A percentile compares a stretch with the other conserved stretches of the same genome.
Evolutionary conservation across 192 early-diverging fungal genomes (phyloP).

Genomic region (Backusella circina): DNA sequence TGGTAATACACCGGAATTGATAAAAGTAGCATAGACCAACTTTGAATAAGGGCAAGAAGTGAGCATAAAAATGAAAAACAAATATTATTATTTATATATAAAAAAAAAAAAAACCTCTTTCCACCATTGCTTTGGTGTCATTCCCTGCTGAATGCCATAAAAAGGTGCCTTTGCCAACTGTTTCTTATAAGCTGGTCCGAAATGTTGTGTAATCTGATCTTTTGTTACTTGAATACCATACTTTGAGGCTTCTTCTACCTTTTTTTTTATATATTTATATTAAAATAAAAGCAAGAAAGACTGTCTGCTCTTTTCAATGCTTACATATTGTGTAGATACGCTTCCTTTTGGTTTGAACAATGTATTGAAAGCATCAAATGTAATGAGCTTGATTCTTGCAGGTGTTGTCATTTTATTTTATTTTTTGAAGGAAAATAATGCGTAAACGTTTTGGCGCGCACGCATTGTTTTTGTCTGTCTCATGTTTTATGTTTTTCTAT

Average conservation of each 20-base stretch:
- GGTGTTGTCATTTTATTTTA: background rate
- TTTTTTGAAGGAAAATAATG: background rate
- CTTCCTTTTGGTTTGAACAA: constrained; percentile 50
- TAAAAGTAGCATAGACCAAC: constrained; percentile 48
- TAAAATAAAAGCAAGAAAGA: background rate
- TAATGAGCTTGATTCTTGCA: constrained; percentile 40
- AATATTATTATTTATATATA: background rate
- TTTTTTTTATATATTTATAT: background rate
- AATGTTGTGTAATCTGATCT: constrained; percentile 24
- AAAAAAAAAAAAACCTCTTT: constrained; percentile 30
- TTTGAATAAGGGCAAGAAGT: constrained; percentile 9
- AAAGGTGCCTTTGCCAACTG: constrained; percentile 42
- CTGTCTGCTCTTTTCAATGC: background rate
- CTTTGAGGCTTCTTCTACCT: constrained; percentile 37
- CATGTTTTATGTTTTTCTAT: no score
- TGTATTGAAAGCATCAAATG: constrained; percentile 62
- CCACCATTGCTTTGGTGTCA: constrained; percentile 58
- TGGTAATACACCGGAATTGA: constrained; percentile 28
- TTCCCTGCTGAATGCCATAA: constrained; percentile 41
- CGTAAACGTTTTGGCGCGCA: no score
- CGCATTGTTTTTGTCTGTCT: no score
- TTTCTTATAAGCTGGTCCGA: constrained; percentile 37
- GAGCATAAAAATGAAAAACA: background rate
- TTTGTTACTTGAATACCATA: constrained; percentile 41
- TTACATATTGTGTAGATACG: constrained; percentile 36